phyloP scores from a whole-genome alignment of 192 early-diverging fungal genomes.

The Obelidium mucronatum region DNA sequence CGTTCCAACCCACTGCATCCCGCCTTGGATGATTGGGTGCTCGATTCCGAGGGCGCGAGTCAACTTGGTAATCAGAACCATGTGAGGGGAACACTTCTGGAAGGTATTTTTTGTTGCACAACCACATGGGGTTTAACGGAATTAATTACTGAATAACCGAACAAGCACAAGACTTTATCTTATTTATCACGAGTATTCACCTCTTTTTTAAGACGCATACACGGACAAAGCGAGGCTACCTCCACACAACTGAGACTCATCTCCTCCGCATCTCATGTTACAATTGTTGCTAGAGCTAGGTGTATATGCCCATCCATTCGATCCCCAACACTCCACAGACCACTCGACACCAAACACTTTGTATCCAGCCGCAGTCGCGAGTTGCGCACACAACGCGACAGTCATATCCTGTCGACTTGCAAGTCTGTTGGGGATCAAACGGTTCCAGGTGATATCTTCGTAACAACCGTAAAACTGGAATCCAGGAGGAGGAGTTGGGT shows the following conservation, averaged over 20 bases:
- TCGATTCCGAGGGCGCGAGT: conserved; percentile 73
- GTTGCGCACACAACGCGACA: neutral
- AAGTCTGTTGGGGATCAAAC: neutral
- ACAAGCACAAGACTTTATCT: no score
- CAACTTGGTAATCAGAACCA: conserved; percentile 70
- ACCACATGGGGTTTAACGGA: no score
- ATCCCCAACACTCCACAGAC: neutral
- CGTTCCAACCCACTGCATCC: conserved; percentile 82
- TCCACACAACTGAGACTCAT: neutral
- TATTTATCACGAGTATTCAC: no score
- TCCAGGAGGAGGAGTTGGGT: no score
- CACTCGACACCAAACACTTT: neutral
- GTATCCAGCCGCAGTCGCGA: neutral
- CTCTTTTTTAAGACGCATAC: no score
- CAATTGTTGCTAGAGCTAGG: neutral
- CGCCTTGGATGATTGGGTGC: conserved; percentile 77
- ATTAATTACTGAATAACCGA: no score
- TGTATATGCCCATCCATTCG: neutral
- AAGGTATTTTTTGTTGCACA: no score
- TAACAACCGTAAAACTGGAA: no score
- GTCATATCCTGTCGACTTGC: neutral
- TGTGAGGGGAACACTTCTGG: conserved; percentile 32
- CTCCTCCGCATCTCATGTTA: neutral
- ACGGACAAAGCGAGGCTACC: neutral
- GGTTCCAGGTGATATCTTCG: neutral